Evolutionary conservation across 2,329 filamentous ascomycete species (phyloP).

Genomic region (Talaromyces islandicus): DNA sequence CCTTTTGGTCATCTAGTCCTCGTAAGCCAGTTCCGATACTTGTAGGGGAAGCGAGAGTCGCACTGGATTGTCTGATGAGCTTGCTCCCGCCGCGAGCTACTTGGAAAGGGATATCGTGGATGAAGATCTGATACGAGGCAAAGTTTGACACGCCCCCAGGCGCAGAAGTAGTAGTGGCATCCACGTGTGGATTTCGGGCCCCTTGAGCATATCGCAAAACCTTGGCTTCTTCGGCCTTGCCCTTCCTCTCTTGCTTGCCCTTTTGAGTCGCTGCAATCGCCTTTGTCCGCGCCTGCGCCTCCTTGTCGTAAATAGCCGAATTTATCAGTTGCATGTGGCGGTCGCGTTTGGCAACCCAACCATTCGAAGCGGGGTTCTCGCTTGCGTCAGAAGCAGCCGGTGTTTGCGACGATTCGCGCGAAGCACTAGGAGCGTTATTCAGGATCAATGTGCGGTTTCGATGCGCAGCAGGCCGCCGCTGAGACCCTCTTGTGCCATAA

Average conservation of each 20-base stretch:
- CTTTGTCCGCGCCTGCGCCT: constrained; percentile 60
- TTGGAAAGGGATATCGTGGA: constrained; percentile 68
- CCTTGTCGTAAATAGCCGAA: constrained; percentile 68
- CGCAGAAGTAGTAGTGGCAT: constrained; percentile 2
- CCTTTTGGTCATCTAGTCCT: constrained; percentile 50
- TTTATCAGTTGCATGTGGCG: constrained; percentile 81
- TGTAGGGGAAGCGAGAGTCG: constrained; percentile 21
- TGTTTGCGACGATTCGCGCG: not conserved
- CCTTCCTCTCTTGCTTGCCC: constrained; percentile 47
- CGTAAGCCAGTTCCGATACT: constrained; percentile 40
- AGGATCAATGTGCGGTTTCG: constrained; percentile 60
- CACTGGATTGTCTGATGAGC: constrained; percentile 67
- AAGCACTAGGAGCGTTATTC: constrained; percentile 39
- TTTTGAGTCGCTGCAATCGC: constrained; percentile 64
- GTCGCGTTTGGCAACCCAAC: constrained; percentile 68
- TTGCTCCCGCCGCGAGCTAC: constrained; percentile 77
- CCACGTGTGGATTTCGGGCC: constrained; percentile 11
- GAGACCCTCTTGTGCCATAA: constrained; percentile 36
- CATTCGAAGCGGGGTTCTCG: constrained; percentile 15
- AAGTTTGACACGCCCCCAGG: constrained; percentile 19
- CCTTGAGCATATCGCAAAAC: constrained; percentile 35
- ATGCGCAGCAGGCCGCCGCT: constrained; percentile 36
- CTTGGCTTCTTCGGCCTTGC: constrained; percentile 46
- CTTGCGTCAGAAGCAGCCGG: not conserved
- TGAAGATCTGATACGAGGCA: constrained; percentile 55